These are phyloP conservation scores for Nicotiana undulata DNA, from an alignment of 257 asterid species.

Conservation along the genomic window DNA sequence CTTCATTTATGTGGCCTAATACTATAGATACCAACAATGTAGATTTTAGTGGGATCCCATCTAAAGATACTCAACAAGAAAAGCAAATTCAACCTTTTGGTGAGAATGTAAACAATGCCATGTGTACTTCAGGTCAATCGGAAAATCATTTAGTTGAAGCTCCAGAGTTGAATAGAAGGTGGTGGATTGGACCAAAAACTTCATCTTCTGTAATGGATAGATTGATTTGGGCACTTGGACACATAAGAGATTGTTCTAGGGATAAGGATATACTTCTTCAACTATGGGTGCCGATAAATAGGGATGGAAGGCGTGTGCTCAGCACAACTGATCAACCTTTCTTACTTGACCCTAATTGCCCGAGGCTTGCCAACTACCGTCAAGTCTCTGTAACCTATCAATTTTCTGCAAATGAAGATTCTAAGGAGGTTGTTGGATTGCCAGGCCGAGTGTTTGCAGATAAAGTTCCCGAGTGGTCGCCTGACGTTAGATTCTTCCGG, in stretches of 20 bases:
- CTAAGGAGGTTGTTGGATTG: constrained; percentile 55
- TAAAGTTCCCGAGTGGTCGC: constrained; percentile 92
- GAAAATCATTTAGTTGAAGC: constrained; percentile 23
- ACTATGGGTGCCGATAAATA: constrained; percentile 75
- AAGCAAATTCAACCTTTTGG: constrained; percentile 33
- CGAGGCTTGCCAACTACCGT: constrained; percentile 64
- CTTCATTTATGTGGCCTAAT: constrained; percentile 52
- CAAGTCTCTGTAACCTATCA: constrained; percentile 58
- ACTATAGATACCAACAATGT: constrained; percentile 27
- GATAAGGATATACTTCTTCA: constrained; percentile 64
- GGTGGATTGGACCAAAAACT: constrained; percentile 72
- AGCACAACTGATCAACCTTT: constrained; percentile 61
- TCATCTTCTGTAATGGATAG: constrained; percentile 65
- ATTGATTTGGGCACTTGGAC: constrained; percentile 46
- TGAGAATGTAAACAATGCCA: constrained; percentile 19
- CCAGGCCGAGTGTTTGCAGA: constrained; percentile 81
- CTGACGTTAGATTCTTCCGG: constrained; percentile 71
- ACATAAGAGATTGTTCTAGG: constrained; percentile 44
- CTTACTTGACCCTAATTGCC: constrained; percentile 48
- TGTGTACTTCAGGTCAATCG: constrained; percentile 16
- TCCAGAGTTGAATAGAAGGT: constrained; percentile 33
- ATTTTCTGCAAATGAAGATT: constrained; percentile 70
- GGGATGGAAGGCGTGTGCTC: constrained; percentile 61
- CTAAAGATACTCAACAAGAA: constrained; percentile 28
- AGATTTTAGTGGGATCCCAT: constrained; percentile 23